These are phyloP conservation scores for Dryas alaskensis DNA, from an alignment of 306 rosid genomes.

Conservation along the genomic window DNA sequence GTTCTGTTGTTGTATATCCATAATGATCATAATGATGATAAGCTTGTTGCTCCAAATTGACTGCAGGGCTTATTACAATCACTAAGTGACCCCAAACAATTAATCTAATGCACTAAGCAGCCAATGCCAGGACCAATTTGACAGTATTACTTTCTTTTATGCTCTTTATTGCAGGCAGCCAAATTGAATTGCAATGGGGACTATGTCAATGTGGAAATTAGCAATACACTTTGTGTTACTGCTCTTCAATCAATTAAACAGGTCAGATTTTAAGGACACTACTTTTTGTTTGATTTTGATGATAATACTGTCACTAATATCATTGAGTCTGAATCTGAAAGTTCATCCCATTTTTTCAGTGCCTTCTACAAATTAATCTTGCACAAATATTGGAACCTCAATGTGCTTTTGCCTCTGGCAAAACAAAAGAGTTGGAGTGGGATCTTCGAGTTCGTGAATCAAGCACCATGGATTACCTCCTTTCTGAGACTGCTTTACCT, in stretches of 20 bases:
- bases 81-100: no score
- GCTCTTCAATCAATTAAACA: slow-evolving; percentile 10
- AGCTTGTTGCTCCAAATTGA: no score
- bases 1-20: no score
- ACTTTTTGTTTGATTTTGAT: neutral
- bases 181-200: slow-evolving; percentile 23
- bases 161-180: slow-evolving; percentile 17
- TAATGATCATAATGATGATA: no score
- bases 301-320: neutral
- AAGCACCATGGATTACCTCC: slow-evolving; percentile 12
- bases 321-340: neutral
- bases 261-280: neutral
- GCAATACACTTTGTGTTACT: slow-evolving; percentile 5
- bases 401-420: slow-evolving; percentile 28
- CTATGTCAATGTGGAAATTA: slow-evolving; percentile 13
- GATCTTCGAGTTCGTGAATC: slow-evolving; percentile 16
- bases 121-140: no score
- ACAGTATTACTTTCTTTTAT: neutral
- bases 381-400: slow-evolving; percentile 29
- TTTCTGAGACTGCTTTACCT: slow-evolving; percentile 11
- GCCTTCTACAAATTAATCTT: slow-evolving; percentile 28
- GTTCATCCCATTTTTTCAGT: slow-evolving; percentile 10
- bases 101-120: no score
- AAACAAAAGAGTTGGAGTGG: slow-evolving; percentile 19
- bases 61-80: no score